A percentile compares a stretch with the other conserved stretches of the same genome.
Conservation (phyloP, 176 grass and related monocot species). For the Echinochloa phyllopogon region DNA sequence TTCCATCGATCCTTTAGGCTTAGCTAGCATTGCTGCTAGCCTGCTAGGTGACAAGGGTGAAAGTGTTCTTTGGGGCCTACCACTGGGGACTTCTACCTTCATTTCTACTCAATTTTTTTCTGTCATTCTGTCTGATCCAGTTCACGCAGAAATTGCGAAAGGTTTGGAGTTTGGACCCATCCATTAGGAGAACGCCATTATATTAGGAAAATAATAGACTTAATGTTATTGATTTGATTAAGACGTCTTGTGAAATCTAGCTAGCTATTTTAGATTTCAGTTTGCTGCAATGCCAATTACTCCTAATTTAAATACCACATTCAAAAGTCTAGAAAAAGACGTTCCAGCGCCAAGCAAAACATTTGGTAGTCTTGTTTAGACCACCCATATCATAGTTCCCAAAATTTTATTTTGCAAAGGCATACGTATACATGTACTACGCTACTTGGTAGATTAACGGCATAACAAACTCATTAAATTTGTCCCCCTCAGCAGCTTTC, state of each 20-base stretch:
- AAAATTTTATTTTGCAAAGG: not conserved
- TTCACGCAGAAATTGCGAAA: not conserved
- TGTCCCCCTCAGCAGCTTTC: conserved; percentile 15
- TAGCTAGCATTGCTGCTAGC: conserved; percentile 11
- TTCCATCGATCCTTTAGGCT: too few species aligned
- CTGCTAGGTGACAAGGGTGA: conserved; percentile 42
- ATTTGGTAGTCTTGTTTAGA: too few species aligned
- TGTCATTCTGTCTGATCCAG: not conserved
- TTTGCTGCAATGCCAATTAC: not conserved
- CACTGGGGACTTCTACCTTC: conserved; percentile 21
- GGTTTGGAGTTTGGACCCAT: not conserved
- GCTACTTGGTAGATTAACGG: conserved; percentile 10
- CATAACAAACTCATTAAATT: conserved; percentile 18
- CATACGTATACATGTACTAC: not conserved
- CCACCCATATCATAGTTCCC: not conserved
- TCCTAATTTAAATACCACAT: too few species aligned
- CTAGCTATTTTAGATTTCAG: not conserved
- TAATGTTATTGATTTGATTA: not conserved
- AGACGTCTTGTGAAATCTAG: not conserved
- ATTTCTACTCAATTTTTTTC: conserved; percentile 26
- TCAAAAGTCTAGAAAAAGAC: not conserved
- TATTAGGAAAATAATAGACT: not conserved
- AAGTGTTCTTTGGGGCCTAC: conserved; percentile 53
- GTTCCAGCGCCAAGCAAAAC: not conserved
- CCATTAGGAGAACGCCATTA: not conserved